These are phyloP conservation scores for Lolium multiflorum DNA, from an alignment of 176 grass and related monocot genomes.

Conservation along the genomic window DNA sequence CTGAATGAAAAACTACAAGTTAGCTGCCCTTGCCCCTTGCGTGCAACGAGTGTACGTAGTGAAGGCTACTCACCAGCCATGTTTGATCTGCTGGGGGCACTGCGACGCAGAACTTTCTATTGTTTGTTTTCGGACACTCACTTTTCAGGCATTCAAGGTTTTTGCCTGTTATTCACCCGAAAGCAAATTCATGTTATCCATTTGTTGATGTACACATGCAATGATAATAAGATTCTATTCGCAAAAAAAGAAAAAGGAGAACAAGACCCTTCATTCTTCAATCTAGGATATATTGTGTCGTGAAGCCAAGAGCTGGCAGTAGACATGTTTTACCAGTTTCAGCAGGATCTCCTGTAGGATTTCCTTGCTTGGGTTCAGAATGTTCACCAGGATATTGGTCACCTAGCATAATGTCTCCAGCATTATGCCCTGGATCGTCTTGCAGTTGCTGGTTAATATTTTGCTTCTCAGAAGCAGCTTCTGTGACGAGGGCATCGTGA, in stretches of 20 bases:
- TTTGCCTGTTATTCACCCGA: too few species aligned
- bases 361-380: too few species aligned
- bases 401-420: constrained; percentile 10
- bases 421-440: background rate
- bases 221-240: too few species aligned
- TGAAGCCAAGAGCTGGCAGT: too few species aligned
- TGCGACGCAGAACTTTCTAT: constrained; percentile 34
- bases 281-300: too few species aligned
- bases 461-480: background rate
- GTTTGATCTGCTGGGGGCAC: constrained; percentile 39
- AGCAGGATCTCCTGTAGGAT: too few species aligned
- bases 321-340: too few species aligned
- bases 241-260: too few species aligned
- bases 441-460: background rate
- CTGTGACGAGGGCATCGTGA: background rate
- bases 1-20: background rate
- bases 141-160: background rate
- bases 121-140: constrained; percentile 29
- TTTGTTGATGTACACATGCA: background rate
- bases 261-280: too few species aligned
- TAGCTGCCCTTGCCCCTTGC: too few species aligned
- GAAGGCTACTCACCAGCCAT: constrained; percentile 63
- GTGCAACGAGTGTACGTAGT: background rate
- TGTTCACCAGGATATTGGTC: background rate
- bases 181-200: background rate